phyloP scores from a whole-genome alignment of 768 basidiomycete genomes.

The Kwoniella heveanensis region DNA sequence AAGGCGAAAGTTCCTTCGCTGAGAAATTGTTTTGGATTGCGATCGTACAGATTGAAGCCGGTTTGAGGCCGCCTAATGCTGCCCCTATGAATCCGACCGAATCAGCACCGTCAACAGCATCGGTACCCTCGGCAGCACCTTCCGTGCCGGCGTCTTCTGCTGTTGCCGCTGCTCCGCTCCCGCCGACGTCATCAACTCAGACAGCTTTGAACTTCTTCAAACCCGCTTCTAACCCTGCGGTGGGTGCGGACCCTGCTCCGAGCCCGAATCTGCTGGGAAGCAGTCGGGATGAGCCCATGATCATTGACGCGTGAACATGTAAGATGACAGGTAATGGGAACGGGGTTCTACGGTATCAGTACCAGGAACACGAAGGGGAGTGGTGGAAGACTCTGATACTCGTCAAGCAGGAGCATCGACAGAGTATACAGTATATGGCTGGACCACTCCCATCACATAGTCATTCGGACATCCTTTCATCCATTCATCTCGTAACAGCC shows the following conservation, averaged over 20 bases:
- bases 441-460: too few relatives aligned
- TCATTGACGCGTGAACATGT: constrained; percentile 19
- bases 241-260: neutral
- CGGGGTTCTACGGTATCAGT: too few relatives aligned
- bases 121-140: neutral
- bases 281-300: constrained; percentile 19
- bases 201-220: neutral
- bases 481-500: too few relatives aligned
- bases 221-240: neutral
- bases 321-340: too few relatives aligned
- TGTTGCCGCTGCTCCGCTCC: too few relatives aligned
- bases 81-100: neutral
- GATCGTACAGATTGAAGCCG: constrained; percentile 2
- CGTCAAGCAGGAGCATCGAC: too few relatives aligned
- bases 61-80: constrained; percentile 4
- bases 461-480: too few relatives aligned
- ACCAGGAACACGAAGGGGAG: too few relatives aligned
- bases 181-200: neutral
- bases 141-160: neutral
- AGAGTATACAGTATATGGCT: too few relatives aligned
- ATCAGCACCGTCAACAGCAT: neutral
- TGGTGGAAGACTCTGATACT: too few relatives aligned
- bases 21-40: neutral
- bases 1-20: neutral
- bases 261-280: neutral